Base-by-base conservation (phyloP, 2,329 filamentous ascomycete genomes). In the Penicillium fuscoglaucum region DNA sequence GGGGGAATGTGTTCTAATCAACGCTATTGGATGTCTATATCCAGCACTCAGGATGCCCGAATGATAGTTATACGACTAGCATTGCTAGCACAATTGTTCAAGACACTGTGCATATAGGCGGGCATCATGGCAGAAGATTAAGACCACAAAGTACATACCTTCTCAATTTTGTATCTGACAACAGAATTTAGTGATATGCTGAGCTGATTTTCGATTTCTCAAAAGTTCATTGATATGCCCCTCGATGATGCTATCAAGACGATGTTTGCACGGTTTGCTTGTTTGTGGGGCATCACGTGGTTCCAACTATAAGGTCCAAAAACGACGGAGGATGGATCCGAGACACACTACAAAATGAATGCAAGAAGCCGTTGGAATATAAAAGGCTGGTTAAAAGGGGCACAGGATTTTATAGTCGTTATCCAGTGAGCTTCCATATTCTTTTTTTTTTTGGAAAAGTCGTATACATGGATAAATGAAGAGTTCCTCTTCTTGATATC, bases 191-290 rank as follows among this genome's bases (percentile, higher is more conserved):
- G n/a, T 33, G 21, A 37, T 45, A 53, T 19, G 31, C 5, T 46
- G 17, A 37, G 24, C 21, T 37, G 40, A 46, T 28, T 37, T 37
- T 45, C n/a, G 35, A 40, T 29, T 40, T 51, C 35, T 51, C 39
- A n/a, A 24, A 31, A 52, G 49, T 53, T 53, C 17, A 19, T 40
- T 43, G 37, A 41, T 24, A 40, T 52, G 60, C 63, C 63, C 63
- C 63, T 64, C 63, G 35, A 60, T 65, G 63, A 61, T 64, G 55
- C 37, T 61, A 63, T 61, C 51, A 54, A 46, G 50, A 45, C 17
- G 45, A 12, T 41, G 52, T 50, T 55, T 55, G 52, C 39, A 33
- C 13, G 35, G 52, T 55, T 55, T 55, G 52, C 15, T 35, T 35
- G 15, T 9, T 4, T 8, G 6, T 21, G 24, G 49, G 15, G 19